Conservation (phyloP, 106 monocot species). For the Apostasia ramifera region DNA sequence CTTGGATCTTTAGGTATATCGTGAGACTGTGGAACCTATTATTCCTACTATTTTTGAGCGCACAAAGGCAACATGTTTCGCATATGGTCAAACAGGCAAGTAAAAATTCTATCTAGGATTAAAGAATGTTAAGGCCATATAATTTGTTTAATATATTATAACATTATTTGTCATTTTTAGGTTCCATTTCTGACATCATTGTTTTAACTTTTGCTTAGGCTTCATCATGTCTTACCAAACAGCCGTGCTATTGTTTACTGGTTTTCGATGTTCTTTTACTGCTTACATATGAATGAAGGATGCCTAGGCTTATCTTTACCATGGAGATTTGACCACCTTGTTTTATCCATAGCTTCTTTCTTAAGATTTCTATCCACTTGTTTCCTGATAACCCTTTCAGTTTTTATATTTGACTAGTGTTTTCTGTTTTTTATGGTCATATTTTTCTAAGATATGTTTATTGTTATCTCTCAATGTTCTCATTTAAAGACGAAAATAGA, state of each 20-base stretch:
- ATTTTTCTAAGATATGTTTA: too few relatives aligned
- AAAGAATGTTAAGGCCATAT: not conserved
- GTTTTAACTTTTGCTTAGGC: too few relatives aligned
- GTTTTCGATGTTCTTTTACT: too few relatives aligned
- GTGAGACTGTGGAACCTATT: conserved; percentile 85
- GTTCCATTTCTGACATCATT: too few relatives aligned
- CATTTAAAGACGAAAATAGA: too few relatives aligned
- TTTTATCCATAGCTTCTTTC: not conserved
- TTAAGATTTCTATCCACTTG: not conserved
- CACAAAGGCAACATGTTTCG: conserved; percentile 96
- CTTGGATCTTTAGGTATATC: conserved; percentile 61
- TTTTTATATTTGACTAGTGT: not conserved
- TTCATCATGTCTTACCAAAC: too few relatives aligned
- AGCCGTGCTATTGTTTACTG: too few relatives aligned
- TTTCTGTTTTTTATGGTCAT: too few relatives aligned
- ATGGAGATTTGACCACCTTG: not conserved
- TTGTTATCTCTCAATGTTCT: too few relatives aligned
- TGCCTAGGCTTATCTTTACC: too few relatives aligned
- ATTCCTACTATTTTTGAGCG: conserved; percentile 90
- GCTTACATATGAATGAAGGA: too few relatives aligned
- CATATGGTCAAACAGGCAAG: conserved; percentile 96
- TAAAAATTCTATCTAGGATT: not conserved
- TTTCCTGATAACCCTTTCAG: not conserved
- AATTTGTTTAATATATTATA: not conserved
- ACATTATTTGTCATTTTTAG: too few relatives aligned